Evolutionary conservation across 495 filamentous ascomycete species (phyloP).

Genomic region (Penicillium mononematosum): DNA sequence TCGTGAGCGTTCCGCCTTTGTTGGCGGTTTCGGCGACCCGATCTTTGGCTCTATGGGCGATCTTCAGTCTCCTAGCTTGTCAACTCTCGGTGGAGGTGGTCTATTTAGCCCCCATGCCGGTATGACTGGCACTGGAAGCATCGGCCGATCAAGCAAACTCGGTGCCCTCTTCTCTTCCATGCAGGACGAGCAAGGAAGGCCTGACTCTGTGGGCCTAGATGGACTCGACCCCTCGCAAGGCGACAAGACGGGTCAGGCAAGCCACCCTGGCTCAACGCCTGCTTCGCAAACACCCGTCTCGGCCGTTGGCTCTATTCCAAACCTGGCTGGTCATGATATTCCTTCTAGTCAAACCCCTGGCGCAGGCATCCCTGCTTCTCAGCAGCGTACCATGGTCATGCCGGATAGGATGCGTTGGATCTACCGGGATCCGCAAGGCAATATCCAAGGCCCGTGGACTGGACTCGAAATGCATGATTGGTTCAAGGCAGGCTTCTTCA

Average conservation of each 20-base stretch:
- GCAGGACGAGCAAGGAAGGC: conserved; percentile 63
- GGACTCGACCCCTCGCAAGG: conserved; percentile 27
- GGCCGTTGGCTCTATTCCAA: conserved; percentile 44
- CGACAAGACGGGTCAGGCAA: conserved; percentile 31
- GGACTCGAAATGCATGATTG: conserved; percentile 99
- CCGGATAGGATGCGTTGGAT: conserved; percentile 98
- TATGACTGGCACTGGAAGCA: conserved; percentile 48
- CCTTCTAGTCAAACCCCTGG: conserved; percentile 34
- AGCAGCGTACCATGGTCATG: conserved; percentile 96
- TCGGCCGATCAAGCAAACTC: conserved; percentile 76
- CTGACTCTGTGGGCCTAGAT: conserved; percentile 54
- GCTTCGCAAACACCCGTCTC: conserved; percentile 44
- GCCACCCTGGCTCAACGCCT: conserved; percentile 36
- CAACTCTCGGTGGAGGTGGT: conserved; percentile 56
- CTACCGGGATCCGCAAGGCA: conserved; percentile 90
- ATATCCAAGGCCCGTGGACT: conserved; percentile 89
- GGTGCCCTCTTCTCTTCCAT: conserved; percentile 87
- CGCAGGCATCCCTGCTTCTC: conserved; percentile 62
- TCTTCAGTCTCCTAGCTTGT: conserved; percentile 70
- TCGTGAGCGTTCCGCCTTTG: conserved; percentile 64
- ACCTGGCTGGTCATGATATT: conserved; percentile 32
- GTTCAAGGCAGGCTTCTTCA: conserved; percentile 99
- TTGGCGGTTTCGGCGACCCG: conserved; percentile 67
- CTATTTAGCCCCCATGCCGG: conserved; percentile 52
- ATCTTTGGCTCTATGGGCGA: conserved; percentile 72